phyloP scores from a whole-genome alignment of 2,329 filamentous ascomycete genomes.

The Endoconidiophora laricicola region DNA sequence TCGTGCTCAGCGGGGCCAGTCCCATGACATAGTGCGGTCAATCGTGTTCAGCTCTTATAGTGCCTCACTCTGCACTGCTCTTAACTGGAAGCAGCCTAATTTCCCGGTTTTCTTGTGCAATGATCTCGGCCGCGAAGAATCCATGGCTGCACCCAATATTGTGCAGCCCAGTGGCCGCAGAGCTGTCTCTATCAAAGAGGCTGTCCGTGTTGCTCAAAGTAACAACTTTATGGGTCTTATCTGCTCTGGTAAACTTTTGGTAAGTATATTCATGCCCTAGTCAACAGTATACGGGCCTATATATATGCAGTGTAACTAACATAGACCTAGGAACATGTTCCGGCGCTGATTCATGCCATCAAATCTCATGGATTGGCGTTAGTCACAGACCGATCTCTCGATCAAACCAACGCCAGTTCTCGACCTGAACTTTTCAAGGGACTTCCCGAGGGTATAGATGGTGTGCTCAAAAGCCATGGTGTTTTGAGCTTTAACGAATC shows the following conservation, averaged over 20 bases:
- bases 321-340: constrained; percentile 64
- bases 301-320: background rate
- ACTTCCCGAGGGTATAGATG: constrained; percentile 70
- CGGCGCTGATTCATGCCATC: constrained; percentile 79
- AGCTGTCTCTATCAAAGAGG: constrained; percentile 82
- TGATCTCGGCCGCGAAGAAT: constrained; percentile 48
- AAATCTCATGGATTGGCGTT: constrained; percentile 87
- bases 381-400: constrained; percentile 64
- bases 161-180: constrained; percentile 46
- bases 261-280: constrained; percentile 28
- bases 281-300: background rate
- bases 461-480: constrained; percentile 68
- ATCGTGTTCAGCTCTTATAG: constrained; percentile 94
- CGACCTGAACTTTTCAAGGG: constrained; percentile 36
- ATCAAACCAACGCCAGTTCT: constrained; percentile 25
- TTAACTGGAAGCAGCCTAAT: constrained; percentile 99
- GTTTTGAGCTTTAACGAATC: constrained; percentile 87
- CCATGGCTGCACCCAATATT: constrained; percentile 22
- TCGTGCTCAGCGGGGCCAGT: constrained; percentile 44
- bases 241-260: constrained; percentile 71
- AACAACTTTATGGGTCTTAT: constrained; percentile 98
- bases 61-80: constrained; percentile 69
- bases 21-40: constrained; percentile 60
- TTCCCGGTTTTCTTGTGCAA: constrained; percentile 94
- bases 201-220: constrained; percentile 76